Evolutionary conservation across 192 early-diverging fungal genomes (phyloP), one percentile per base, ranked within the genome.

Genomic region (Coemansia sp.): DNA sequence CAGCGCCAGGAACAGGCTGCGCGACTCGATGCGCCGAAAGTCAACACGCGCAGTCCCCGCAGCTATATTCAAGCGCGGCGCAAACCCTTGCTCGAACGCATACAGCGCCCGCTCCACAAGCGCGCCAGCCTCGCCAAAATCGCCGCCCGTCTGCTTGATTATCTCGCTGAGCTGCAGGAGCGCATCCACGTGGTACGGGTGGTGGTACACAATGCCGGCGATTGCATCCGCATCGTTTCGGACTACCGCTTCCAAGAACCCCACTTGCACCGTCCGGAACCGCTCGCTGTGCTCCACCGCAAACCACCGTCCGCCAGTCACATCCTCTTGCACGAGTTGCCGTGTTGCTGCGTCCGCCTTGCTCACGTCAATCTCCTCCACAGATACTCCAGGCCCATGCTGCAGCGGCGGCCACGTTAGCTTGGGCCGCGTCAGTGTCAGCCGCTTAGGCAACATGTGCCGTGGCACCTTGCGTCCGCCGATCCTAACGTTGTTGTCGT

Each of bases 141-240:
- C 93, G 26, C 92, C 93, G 61, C 89, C 88, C 35, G 80, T 83
- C 64, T 96, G 95, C 70, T 91, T 94, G 26, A 87, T 86, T 34
- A 98, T 87, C 68, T 98, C 94, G 56, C 90, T 92, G 5, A 92
- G 68, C 74, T 95, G 95, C 34, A 96, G 71, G 49, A 96, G 74
- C 24, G 89, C 83, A 75, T 95, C 92, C 39, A 98, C 86, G 72
- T 98, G 96, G 69, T 92, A 98, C 7, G 95, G 96, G 83, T 94
- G 85, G 20, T 89, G 84, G 43, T 87, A 84, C 20, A 89, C 77
- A 4, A 96, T 76, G 6, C 83, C 68, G 24, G 89, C 78, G 24
- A 97, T 84, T 8, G 86, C 87, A 35, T 91, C 86, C 0, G 94
- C 91, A 73, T 93, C 89, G 64, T 91, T 82, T 4, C 90, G 89